A percentile compares a stretch with the other conserved stretches of the same genome.
Evolutionary conservation across 2,329 filamentous ascomycete species (phyloP).

Genomic region (Calonectria fujianensis): DNA sequence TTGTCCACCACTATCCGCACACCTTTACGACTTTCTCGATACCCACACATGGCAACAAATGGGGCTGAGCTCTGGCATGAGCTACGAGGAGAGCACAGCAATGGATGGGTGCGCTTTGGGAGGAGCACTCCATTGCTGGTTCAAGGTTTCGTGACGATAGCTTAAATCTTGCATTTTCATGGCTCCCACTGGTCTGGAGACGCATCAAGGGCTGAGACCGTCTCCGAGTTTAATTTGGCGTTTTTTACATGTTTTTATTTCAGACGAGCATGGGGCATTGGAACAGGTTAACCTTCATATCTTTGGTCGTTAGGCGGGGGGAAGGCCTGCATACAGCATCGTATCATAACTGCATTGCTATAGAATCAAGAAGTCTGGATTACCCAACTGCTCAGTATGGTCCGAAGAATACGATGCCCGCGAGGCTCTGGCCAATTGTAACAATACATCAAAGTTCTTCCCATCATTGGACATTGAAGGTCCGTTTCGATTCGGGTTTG

Average conservation of each 20-base stretch:
- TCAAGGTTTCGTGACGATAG: slow-evolving; percentile 43
- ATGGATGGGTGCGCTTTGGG: slow-evolving; percentile 23
- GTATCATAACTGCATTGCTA: slow-evolving; percentile 45
- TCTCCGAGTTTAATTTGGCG: slow-evolving; percentile 61
- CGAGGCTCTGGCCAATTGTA: background rate
- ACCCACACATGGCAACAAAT: background rate
- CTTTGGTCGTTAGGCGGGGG: slow-evolving; percentile 32
- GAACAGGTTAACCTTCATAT: background rate
- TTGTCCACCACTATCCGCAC: slow-evolving; percentile 28
- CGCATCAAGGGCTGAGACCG: slow-evolving; percentile 75
- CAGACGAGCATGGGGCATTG: background rate
- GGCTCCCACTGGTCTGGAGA: slow-evolving; percentile 60
- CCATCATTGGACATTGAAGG: background rate
- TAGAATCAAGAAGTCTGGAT: slow-evolving; percentile 50
- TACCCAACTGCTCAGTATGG: slow-evolving; percentile 40
- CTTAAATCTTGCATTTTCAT: slow-evolving; percentile 53
- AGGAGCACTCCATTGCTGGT: slow-evolving; percentile 42
- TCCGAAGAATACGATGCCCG: background rate
- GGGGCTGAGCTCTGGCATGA: background rate
- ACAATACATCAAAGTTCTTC: background rate
- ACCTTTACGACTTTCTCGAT: slow-evolving; percentile 37
- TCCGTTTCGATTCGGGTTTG: background rate
- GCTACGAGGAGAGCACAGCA: background rate
- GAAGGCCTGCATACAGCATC: slow-evolving; percentile 25
- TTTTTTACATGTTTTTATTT: slow-evolving; percentile 41